Conservation (phyloP, 1,284 basidiomycete species). For the Malassezia cuniculi region DNA sequence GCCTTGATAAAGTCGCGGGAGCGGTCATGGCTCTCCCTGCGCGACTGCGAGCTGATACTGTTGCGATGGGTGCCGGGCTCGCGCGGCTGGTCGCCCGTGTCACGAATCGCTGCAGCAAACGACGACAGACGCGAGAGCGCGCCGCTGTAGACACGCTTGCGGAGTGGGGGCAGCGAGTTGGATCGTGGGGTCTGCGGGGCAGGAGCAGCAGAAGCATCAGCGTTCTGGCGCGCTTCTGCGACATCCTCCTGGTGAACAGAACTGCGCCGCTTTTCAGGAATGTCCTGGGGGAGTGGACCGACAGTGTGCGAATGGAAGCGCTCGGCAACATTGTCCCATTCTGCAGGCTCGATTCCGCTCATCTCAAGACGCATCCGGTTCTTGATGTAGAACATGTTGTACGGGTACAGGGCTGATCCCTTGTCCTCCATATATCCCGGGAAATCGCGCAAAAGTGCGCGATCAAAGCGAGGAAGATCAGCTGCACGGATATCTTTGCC, state of each 20-base stretch:
- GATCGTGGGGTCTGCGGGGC: too few species aligned
- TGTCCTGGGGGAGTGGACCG: slow-evolving; percentile 23
- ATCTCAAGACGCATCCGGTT: slow-evolving; percentile 26
- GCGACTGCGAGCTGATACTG: background rate
- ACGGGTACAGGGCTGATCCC: slow-evolving; percentile 12
- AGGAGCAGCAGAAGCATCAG: background rate
- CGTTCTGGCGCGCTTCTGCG: background rate
- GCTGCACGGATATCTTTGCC: background rate
- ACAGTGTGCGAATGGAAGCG: slow-evolving; percentile 34
- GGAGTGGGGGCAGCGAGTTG: too few species aligned
- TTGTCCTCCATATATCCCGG: too few species aligned
- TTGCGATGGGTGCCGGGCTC: background rate
- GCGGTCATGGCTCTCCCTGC: too few species aligned
- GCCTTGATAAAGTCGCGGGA: slow-evolving; percentile 22
- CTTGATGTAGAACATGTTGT: slow-evolving; percentile 27
- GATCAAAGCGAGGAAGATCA: background rate
- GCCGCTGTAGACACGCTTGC: slow-evolving; percentile 18
- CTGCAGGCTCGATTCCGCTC: slow-evolving; percentile 25
- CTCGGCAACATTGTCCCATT: slow-evolving; percentile 30
- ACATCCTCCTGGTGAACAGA: background rate
- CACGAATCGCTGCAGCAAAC: slow-evolving; percentile 33
- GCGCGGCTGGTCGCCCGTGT: slow-evolving; percentile 14
- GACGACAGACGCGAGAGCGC: slow-evolving; percentile 33
- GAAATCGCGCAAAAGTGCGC: too few species aligned
- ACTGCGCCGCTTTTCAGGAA: background rate